Conservation (phyloP, 2,329 filamentous ascomycete genomes). For the Pestalotiopsis fici region DNA sequence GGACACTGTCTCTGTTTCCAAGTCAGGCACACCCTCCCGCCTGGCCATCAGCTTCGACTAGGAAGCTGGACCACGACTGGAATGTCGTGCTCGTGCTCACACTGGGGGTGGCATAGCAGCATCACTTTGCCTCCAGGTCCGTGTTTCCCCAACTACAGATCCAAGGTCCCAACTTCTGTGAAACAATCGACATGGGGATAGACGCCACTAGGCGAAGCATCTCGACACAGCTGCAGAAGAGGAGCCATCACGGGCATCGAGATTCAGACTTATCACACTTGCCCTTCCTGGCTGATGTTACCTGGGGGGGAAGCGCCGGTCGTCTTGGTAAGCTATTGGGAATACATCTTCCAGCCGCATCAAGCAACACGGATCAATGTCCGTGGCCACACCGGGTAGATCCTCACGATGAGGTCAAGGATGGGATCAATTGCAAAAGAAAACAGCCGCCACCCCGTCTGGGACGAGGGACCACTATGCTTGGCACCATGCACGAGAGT, state of each 20-base stretch:
- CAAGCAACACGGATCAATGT: neutral
- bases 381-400: neutral
- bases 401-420: neutral
- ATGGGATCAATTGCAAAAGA: neutral
- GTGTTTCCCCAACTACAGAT: neutral
- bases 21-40: neutral
- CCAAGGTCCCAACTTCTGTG: neutral
- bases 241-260: neutral
- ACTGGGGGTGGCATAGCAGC: neutral
- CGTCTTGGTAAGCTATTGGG: neutral
- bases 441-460: neutral
- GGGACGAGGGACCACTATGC: neutral
- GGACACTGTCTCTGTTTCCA: neutral
- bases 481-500: neutral
- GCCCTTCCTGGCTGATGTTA: conserved; percentile 6
- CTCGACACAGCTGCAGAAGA: neutral
- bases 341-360: neutral
- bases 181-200: neutral
- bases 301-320: neutral
- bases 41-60: neutral
- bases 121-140: neutral
- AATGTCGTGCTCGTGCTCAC: conserved; percentile 3
- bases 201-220: neutral
- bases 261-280: conserved; percentile 8
- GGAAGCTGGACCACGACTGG: neutral